A percentile compares a stretch with the other conserved stretches of the same genome.
Conservation (phyloP, 139 green algal genomes). For the Chlamydomonas applanata region DNA sequence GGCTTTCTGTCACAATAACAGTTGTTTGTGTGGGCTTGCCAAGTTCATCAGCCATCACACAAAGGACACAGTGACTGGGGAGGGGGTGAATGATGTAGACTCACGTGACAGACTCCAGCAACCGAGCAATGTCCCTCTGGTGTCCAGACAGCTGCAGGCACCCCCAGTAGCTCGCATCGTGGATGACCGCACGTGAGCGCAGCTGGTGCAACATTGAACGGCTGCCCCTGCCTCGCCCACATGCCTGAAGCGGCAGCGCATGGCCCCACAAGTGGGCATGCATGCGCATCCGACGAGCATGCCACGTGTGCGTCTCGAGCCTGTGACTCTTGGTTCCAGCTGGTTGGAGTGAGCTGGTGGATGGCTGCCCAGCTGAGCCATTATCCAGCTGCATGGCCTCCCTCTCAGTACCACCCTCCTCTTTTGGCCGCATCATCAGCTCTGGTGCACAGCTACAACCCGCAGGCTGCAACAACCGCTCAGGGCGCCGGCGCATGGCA, state of each 20-base stretch:
- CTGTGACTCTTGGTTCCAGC: not conserved
- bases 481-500: slow-evolving; percentile 51
- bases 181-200: slow-evolving; percentile 35
- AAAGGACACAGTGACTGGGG: too few species aligned
- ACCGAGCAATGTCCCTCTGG: slow-evolving; percentile 19
- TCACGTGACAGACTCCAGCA: slow-evolving; percentile 41
- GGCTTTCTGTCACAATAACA: too few species aligned
- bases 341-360: not conserved
- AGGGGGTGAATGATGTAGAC: too few species aligned
- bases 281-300: slow-evolving; percentile 67
- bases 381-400: not conserved
- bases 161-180: slow-evolving; percentile 70
- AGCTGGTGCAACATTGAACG: slow-evolving; percentile 48
- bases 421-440: not conserved
- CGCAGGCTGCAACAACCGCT: slow-evolving; percentile 29
- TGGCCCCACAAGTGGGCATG: slow-evolving; percentile 56
- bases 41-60: too few species aligned
- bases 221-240: slow-evolving; percentile 56
- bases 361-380: not conserved
- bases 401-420: not conserved
- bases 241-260: slow-evolving; percentile 42
- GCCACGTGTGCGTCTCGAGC: slow-evolving; percentile 74
- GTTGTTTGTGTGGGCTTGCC: too few species aligned
- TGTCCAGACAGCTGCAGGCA: slow-evolving; percentile 55
- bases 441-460: slow-evolving; percentile 25